Evolutionary conservation across 305 asterid genomes (phyloP), one percentile per base, ranked within the genome.

Genomic region (Fraxinus ornus): DNA sequence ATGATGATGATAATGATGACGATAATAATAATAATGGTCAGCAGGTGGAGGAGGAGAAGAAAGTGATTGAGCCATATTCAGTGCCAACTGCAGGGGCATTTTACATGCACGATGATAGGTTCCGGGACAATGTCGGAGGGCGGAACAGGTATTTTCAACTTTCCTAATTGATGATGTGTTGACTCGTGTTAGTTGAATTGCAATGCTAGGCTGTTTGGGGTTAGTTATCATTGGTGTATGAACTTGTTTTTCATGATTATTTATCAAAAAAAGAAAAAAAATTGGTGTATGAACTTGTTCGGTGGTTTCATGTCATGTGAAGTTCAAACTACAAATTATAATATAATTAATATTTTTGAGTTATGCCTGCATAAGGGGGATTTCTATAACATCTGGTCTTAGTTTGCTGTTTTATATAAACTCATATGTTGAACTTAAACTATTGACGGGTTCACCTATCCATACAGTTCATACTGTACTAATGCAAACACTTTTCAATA

Each of bases 41-140:
- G 72, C 79, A 39, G 60, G 94, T 79, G 82, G 87, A 60, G 80
- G 95, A 77, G 83, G 98, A 90, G 87, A 95, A 88, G 87, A 95
- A 94, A 89, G 95, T 88, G 87, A 81, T 86, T 30, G 97, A 95
- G 87, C 98, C 99, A 5, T 97, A 79, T 88, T 90, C 98, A 44
- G 99, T 97, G 88, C 99, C 99, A 1, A 97, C 98, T 5, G 99
- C 97, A 0, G 99, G 99, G 80, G 96, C 99, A 4, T 97, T 97
- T 84, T 97, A 97, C 84, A 97, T 97, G 99, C 99, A 97, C 22
- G 98, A 97, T 90, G 99, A 97, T 83, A 88, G 99, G 83, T 97
- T 97, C 83, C 90, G 94, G 78, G 97, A 93, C 88, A 91, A 86
- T 89, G 91, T 91, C 2, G 93, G 93, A 72, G 97, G 98, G 44